Conservation (phyloP, 192 early-diverging fungal species). For the Entophlyctis luteolus region DNA sequence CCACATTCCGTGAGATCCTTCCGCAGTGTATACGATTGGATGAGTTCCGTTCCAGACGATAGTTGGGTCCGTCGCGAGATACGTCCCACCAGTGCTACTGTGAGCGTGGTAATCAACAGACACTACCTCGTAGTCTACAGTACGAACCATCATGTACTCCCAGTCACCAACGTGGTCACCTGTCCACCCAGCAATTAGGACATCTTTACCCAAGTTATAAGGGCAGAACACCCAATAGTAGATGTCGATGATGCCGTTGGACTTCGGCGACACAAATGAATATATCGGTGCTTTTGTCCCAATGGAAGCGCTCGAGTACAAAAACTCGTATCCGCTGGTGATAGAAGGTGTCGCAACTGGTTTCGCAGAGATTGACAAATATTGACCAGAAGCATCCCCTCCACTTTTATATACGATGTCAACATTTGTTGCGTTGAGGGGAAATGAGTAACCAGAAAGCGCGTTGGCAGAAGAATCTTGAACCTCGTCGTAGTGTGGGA, state of each 20-base stretch:
- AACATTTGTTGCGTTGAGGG: background rate
- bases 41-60: background rate
- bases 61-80: background rate
- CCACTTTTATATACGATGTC: background rate
- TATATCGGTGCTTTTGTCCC: background rate
- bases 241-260: background rate
- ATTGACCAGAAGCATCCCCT: background rate
- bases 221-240: slow-evolving; percentile 1
- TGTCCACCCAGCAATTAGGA: background rate
- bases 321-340: background rate
- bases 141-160: slow-evolving; percentile 8
- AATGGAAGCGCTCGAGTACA: background rate
- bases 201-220: background rate
- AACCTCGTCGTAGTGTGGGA: background rate
- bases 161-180: slow-evolving; percentile 6
- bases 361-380: background rate
- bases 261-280: background rate
- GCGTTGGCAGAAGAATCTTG: background rate
- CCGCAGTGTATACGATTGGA: slow-evolving; percentile 5
- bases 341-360: background rate
- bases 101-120: slow-evolving; percentile 11
- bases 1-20: slow-evolving; percentile 4
- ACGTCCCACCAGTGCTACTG: background rate
- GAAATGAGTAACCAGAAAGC: background rate
- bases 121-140: background rate